These are phyloP conservation scores for Phyllosticta citribraziliensis DNA, from an alignment of 2,329 filamentous ascomycete genomes.

Conservation along the genomic window DNA sequence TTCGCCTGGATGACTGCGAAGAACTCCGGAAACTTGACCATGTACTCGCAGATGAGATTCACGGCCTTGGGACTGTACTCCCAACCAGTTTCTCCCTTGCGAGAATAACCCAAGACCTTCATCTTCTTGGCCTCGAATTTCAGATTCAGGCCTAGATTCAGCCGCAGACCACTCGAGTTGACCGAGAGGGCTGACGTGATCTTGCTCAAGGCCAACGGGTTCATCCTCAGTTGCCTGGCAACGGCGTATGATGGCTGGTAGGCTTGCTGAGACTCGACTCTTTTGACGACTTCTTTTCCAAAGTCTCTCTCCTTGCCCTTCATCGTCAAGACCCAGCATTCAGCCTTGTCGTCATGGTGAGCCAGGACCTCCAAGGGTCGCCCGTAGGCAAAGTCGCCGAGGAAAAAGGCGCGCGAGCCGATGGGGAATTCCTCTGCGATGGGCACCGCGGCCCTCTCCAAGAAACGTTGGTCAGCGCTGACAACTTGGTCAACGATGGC, in stretches of 20 bases:
- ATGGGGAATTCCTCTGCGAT: constrained; percentile 86
- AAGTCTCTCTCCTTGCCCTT: constrained; percentile 73
- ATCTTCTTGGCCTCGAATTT: constrained; percentile 95
- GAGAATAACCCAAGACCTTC: constrained; percentile 92
- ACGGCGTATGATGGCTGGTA: constrained; percentile 88
- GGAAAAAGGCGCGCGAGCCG: constrained; percentile 77
- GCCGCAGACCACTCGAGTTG: constrained; percentile 65
- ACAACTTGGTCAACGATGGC: constrained; percentile 81
- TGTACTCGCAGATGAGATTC: constrained; percentile 73
- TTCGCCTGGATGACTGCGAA: constrained; percentile 81
- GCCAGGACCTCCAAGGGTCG: constrained; percentile 74
- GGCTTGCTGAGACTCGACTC: constrained; percentile 58
- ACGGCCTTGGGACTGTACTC: constrained; percentile 86
- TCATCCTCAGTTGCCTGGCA: constrained; percentile 68
- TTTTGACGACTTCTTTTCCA: constrained; percentile 59
- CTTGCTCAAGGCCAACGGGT: constrained; percentile 84
- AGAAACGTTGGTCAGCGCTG: constrained; percentile 85
- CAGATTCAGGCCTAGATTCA: constrained; percentile 88
- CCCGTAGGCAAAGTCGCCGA: constrained; percentile 89
- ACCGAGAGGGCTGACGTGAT: constrained; percentile 92
- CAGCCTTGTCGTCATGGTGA: constrained; percentile 64
- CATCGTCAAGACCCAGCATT: constrained; percentile 65
- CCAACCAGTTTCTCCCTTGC: constrained; percentile 79
- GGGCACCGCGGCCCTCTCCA: constrained; percentile 78
- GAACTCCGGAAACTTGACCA: constrained; percentile 90